phyloP scores from a whole-genome alignment of 2,329 filamentous ascomycete genomes.

The Botryosphaeria agaves region DNA sequence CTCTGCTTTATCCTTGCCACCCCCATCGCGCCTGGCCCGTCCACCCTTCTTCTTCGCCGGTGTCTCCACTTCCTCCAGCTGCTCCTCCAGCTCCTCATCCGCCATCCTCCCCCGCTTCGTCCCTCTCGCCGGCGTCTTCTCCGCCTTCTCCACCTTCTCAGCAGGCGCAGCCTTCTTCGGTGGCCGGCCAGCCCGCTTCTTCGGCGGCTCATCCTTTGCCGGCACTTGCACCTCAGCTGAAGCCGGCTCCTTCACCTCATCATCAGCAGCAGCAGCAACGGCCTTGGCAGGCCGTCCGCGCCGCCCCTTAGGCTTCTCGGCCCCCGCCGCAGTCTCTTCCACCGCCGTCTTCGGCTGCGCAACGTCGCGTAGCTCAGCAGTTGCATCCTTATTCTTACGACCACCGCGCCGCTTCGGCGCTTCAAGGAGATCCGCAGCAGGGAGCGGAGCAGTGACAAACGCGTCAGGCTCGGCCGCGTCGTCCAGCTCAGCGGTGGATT shows the following conservation, averaged over 20 bases:
- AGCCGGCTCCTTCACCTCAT: constrained; percentile 2
- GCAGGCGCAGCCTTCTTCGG: constrained; percentile 8
- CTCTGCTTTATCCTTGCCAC: too few species aligned
- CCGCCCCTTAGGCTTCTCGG: constrained; percentile 11
- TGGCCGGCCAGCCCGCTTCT: background rate
- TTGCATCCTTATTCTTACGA: too few species aligned
- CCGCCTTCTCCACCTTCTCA: constrained; percentile 8
- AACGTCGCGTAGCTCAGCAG: too few species aligned
- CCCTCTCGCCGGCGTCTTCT: background rate
- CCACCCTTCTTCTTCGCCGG: constrained; percentile 3
- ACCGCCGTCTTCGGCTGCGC: background rate
- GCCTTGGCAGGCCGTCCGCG: constrained; percentile 11
- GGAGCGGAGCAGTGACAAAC: background rate
- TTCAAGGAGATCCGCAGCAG: too few species aligned
- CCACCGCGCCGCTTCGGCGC: background rate
- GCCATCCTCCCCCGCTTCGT: background rate
- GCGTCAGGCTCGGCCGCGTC: constrained; percentile 2
- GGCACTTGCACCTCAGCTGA: constrained; percentile 2
- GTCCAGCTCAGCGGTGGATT: constrained; percentile 3
- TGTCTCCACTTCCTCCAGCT: constrained; percentile 9
- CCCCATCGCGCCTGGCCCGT: constrained; percentile 1
- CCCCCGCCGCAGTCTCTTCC: constrained; percentile 1
- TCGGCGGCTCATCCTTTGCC: constrained; percentile 4
- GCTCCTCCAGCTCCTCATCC: constrained; percentile 6
- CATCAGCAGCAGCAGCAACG: constrained; percentile 3